Percentiles rank a stretch among this genome's conserved stretches.
These are phyloP conservation scores for Pseudopyrenochaeta lycopersici DNA, from an alignment of 2,329 filamentous ascomycete species.

Conservation along the genomic window DNA sequence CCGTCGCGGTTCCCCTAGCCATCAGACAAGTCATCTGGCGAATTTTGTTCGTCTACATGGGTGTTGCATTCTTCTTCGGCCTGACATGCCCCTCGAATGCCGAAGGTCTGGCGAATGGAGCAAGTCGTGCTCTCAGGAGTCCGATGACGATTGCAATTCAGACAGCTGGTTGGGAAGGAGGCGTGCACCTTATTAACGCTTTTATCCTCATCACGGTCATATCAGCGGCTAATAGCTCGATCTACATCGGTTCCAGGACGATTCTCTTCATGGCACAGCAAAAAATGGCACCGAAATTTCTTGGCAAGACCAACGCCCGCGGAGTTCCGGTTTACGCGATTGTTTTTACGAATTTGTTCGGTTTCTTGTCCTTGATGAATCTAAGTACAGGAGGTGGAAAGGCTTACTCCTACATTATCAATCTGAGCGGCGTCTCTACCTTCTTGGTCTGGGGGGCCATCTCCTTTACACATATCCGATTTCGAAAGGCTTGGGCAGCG, in stretches of 20 bases:
- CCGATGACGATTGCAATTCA: constrained; percentile 61
- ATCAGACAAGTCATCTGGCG: constrained; percentile 56
- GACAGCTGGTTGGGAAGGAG: constrained; percentile 76
- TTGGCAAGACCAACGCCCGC: constrained; percentile 72
- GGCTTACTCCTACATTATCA: constrained; percentile 75
- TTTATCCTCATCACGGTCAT: constrained; percentile 71
- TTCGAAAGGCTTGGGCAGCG: constrained; percentile 68
- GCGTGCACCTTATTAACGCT: constrained; percentile 79
- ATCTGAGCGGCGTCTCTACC: constrained; percentile 73
- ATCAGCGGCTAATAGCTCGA: constrained; percentile 68
- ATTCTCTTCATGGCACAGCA: constrained; percentile 79
- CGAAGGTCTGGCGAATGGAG: constrained; percentile 67
- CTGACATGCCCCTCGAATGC: constrained; percentile 76
- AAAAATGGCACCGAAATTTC: constrained; percentile 73
- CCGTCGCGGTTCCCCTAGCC: constrained; percentile 58
- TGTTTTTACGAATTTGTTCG: constrained; percentile 74
- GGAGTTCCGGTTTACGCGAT: constrained; percentile 70
- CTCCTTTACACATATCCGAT: constrained; percentile 75
- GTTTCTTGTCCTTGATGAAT: constrained; percentile 79
- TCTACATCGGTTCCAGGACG: constrained; percentile 80
- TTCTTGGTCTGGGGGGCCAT: constrained; percentile 78
- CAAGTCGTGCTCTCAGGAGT: constrained; percentile 71
- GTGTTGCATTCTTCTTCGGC: constrained; percentile 58
- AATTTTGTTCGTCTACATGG: constrained; percentile 56
- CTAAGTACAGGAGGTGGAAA: constrained; percentile 71